These are phyloP conservation scores for Boletus rufocinnamomeus DNA, from an alignment of 768 basidiomycete genomes.

Conservation along the genomic window DNA sequence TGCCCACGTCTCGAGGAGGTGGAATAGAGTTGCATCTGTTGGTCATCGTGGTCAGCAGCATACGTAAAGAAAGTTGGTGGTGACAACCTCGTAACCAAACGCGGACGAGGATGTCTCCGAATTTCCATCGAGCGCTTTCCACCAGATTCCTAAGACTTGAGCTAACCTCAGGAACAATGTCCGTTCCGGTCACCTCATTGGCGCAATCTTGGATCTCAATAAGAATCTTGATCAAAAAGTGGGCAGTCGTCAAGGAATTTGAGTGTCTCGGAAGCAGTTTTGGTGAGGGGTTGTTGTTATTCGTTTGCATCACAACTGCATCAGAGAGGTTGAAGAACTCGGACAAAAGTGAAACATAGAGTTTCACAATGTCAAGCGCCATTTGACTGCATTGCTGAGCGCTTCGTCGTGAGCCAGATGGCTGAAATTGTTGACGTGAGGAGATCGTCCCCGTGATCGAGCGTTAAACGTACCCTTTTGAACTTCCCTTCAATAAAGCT, in stretches of 20 bases:
- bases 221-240: slow-evolving; percentile 79
- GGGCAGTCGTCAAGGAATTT: slow-evolving; percentile 78
- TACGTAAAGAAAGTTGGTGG: not conserved
- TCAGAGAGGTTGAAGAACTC: slow-evolving; percentile 86
- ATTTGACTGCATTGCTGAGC: slow-evolving; percentile 83
- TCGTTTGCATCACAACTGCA: slow-evolving; percentile 61
- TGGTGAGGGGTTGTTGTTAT: slow-evolving; percentile 43
- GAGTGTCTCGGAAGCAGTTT: slow-evolving; percentile 69
- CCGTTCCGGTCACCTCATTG: slow-evolving; percentile 76
- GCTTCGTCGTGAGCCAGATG: slow-evolving; percentile 65
- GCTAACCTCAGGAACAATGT: slow-evolving; percentile 75
- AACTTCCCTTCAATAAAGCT: slow-evolving; percentile 93
- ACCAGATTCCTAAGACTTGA: slow-evolving; percentile 70
- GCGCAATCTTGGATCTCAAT: slow-evolving; percentile 86
- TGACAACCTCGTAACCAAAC: slow-evolving; percentile 81
- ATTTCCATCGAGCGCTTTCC: slow-evolving; percentile 85
- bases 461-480: slow-evolving; percentile 61
- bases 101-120: slow-evolving; percentile 75
- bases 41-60: slow-evolving; percentile 8
- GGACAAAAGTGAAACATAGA: slow-evolving; percentile 82
- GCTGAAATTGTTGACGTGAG: slow-evolving; percentile 22
- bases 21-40: slow-evolving; percentile 80
- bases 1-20: slow-evolving; percentile 86
- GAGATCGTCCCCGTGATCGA: not conserved
- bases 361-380: slow-evolving; percentile 83